Percentiles rank a stretch among this genome's conserved stretches.
Conservation (phyloP, 345 rosid species). For the Nasturtium officinale region DNA sequence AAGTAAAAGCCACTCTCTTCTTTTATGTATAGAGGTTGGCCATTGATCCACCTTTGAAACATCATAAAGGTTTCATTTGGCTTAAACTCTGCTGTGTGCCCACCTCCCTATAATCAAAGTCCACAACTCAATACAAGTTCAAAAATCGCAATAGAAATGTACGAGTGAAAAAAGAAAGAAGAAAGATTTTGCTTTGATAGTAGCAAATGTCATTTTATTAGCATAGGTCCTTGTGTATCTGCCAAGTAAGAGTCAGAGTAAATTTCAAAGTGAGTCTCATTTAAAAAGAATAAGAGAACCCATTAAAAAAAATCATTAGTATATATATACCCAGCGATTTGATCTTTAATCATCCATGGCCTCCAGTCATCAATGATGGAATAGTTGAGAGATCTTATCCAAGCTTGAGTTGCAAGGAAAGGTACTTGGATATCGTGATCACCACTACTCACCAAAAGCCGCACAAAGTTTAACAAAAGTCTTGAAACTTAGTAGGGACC, state of each 20-base stretch:
- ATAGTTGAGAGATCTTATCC: slow-evolving; percentile 62
- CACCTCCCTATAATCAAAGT: slow-evolving; percentile 57
- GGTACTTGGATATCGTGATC: slow-evolving; percentile 60
- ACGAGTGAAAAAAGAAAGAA: background rate
- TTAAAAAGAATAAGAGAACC: background rate
- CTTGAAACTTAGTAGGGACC: background rate
- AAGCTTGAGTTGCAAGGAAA: slow-evolving; percentile 60
- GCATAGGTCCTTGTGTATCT: slow-evolving; percentile 69
- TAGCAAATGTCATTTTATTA: slow-evolving; percentile 68
- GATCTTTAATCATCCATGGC: slow-evolving; percentile 53
- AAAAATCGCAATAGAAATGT: background rate
- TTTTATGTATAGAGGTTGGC: slow-evolving; percentile 31
- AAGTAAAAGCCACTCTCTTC: background rate
- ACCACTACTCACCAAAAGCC: slow-evolving; percentile 46
- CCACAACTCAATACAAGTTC: slow-evolving; percentile 1
- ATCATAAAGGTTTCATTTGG: slow-evolving; percentile 53
- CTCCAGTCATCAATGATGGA: slow-evolving; percentile 63
- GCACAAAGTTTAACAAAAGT: background rate
- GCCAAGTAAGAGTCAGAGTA: background rate
- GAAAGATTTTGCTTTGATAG: slow-evolving; percentile 53
- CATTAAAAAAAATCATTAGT: too few relatives aligned
- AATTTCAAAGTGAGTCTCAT: background rate
- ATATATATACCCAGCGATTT: slow-evolving; percentile 53
- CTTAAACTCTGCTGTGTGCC: slow-evolving; percentile 58
- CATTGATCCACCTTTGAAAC: slow-evolving; percentile 42